Percentiles rank a stretch among this genome's conserved stretches.
These are phyloP conservation scores for Chamaecrista fasciculata DNA, from an alignment of 306 rosid genomes.

Conservation along the genomic window DNA sequence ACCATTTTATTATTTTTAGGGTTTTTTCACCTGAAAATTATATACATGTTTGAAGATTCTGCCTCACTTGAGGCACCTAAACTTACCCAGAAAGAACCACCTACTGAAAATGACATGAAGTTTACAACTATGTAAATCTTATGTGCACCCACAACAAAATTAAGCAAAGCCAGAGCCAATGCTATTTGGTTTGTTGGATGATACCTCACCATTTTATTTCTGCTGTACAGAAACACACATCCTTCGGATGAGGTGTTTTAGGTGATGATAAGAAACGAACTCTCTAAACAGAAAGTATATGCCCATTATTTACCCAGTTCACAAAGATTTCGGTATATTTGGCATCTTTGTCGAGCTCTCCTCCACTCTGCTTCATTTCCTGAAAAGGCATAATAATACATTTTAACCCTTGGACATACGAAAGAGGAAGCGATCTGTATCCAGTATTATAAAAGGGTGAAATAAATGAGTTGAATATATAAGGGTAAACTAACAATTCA, in stretches of 20 bases:
- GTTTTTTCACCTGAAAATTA: slow-evolving; percentile 21
- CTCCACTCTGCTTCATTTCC: slow-evolving; percentile 42
- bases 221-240: slow-evolving; percentile 54
- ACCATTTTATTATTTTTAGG: no score
- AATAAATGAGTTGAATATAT: neutral
- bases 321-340: slow-evolving; percentile 40
- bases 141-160: slow-evolving; percentile 26
- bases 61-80: slow-evolving; percentile 23
- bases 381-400: slow-evolving; percentile 29
- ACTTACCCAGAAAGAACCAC: slow-evolving; percentile 26
- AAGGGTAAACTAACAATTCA: neutral
- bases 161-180: slow-evolving; percentile 30
- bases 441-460: neutral
- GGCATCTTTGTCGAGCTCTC: slow-evolving; percentile 28
- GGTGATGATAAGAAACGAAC: slow-evolving; percentile 11
- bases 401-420: neutral
- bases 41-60: slow-evolving; percentile 30
- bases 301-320: slow-evolving; percentile 49
- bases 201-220: slow-evolving; percentile 45
- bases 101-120: slow-evolving; percentile 27
- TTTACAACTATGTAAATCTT: slow-evolving; percentile 25
- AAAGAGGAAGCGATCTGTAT: neutral
- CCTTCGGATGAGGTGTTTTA: slow-evolving; percentile 53
- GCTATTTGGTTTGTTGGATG: slow-evolving; percentile 19
- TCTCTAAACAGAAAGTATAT: slow-evolving; percentile 34